Conservation (phyloP, 139 green algal genomes). For the Pleodorina starrii region DNA sequence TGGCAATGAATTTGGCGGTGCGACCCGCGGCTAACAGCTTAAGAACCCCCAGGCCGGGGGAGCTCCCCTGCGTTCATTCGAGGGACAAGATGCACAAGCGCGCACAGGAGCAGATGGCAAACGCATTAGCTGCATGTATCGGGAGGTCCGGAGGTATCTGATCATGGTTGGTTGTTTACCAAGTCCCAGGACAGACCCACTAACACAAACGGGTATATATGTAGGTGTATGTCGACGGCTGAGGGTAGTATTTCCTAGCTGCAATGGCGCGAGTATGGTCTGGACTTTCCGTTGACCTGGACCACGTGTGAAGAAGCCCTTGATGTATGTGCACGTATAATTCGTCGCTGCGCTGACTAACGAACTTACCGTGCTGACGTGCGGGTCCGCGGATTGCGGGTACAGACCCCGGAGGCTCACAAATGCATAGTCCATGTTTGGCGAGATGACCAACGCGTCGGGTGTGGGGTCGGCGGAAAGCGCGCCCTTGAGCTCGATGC, state of each 20-base stretch:
- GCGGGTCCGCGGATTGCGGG: background rate
- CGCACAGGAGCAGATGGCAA: background rate
- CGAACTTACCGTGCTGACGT: constrained; percentile 13
- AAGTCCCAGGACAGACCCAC: background rate
- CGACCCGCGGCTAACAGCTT: background rate
- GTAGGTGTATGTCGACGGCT: background rate
- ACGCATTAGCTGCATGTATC: background rate
- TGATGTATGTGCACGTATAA: background rate
- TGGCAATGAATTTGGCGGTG: background rate
- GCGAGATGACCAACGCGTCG: constrained; percentile 13
- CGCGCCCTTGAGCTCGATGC: constrained; percentile 11
- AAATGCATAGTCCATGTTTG: background rate
- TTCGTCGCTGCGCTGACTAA: background rate
- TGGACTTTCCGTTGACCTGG: too few species aligned
- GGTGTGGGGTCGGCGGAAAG: constrained; percentile 4
- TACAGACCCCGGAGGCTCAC: background rate
- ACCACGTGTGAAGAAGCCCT: too few species aligned
- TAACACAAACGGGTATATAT: background rate
- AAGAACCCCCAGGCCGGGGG: constrained; percentile 9
- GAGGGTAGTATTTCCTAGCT: background rate
- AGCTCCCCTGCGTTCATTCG: background rate
- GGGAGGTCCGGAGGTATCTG: background rate
- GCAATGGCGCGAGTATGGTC: background rate
- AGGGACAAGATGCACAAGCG: background rate
- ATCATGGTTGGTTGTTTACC: background rate